Evolutionary conservation across 768 basidiomycete genomes (phyloP).

Genomic region (Agaricus bisporus): DNA sequence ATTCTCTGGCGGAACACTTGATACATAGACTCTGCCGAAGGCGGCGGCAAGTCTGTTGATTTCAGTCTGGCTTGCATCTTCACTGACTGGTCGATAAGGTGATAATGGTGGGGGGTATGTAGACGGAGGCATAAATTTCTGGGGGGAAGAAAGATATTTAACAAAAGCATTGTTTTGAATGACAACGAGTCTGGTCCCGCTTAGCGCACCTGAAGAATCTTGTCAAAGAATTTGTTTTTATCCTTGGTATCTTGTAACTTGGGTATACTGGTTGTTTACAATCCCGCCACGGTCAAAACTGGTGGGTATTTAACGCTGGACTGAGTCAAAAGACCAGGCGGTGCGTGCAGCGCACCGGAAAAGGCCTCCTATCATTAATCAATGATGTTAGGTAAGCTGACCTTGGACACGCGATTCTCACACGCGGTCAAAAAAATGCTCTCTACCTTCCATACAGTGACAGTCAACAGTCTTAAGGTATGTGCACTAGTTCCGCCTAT

Average conservation of each 20-base stretch:
- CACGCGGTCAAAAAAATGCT: slow-evolving; percentile 1
- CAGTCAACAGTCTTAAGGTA: slow-evolving; percentile 1
- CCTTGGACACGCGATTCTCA: not conserved
- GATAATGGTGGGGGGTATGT: too few relatives aligned
- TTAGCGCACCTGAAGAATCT: slow-evolving; percentile 9
- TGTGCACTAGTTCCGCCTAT: slow-evolving; percentile 7
- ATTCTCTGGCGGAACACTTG: slow-evolving; percentile 7
- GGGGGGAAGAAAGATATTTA: too few relatives aligned
- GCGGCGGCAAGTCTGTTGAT: slow-evolving; percentile 15
- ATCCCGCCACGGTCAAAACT: too few relatives aligned
- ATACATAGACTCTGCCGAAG: slow-evolving; percentile 23
- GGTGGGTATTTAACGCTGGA: too few relatives aligned
- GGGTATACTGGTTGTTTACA: not conserved
- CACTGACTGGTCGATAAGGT: slow-evolving; percentile 1
- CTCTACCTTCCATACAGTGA: not conserved
- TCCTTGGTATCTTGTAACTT: slow-evolving; percentile 4
- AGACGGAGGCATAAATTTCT: too few relatives aligned
- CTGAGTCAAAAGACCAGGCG: too few relatives aligned
- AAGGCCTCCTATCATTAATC: too few relatives aligned
- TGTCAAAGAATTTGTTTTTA: slow-evolving; percentile 15
- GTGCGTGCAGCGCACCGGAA: not conserved
- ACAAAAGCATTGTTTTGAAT: too few relatives aligned
- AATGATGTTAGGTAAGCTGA: not conserved
- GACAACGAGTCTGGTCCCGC: not conserved
- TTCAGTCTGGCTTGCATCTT: not conserved